phyloP scores from a whole-genome alignment of 1,284 basidiomycete species.

The Schizopora paradoxa region DNA sequence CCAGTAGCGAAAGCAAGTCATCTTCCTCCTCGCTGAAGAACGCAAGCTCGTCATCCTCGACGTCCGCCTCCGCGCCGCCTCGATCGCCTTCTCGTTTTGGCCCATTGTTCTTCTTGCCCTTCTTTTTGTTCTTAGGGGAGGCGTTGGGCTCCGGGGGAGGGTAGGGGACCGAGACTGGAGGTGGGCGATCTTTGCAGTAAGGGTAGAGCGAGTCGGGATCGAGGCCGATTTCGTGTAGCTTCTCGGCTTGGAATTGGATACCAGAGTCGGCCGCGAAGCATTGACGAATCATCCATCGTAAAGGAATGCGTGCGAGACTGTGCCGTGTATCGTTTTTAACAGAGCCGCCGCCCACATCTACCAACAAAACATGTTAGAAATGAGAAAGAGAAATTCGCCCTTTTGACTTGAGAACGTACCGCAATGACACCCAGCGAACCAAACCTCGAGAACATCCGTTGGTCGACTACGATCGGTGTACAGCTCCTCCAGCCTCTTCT shows the following conservation, averaged over 20 bases:
- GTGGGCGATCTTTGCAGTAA: neutral
- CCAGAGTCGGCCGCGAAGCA: conserved; percentile 39
- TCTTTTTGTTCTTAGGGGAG: neutral
- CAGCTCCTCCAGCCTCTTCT: conserved; percentile 4
- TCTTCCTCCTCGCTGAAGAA: neutral
- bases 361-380: neutral
- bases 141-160: too few relatives aligned
- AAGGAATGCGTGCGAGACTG: conserved; percentile 52
- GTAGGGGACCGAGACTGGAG: neutral
- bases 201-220: conserved; percentile 35
- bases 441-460: conserved; percentile 10
- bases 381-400: neutral
- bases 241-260: conserved; percentile 32
- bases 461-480: neutral
- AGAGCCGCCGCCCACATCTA: conserved; percentile 52
- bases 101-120: neutral
- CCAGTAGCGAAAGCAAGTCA: neutral
- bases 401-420: too few relatives aligned
- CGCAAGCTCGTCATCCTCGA: neutral
- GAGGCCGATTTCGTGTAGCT: conserved; percentile 33
- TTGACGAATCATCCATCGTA: conserved; percentile 65
- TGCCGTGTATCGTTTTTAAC: conserved; percentile 46
- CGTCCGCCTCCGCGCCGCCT: neutral
- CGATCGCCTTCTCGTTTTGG: conserved; percentile 3
- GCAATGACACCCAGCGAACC: conserved; percentile 15